phyloP scores from a whole-genome alignment of 495 filamentous ascomycete genomes.

The Immersiella caudata region DNA sequence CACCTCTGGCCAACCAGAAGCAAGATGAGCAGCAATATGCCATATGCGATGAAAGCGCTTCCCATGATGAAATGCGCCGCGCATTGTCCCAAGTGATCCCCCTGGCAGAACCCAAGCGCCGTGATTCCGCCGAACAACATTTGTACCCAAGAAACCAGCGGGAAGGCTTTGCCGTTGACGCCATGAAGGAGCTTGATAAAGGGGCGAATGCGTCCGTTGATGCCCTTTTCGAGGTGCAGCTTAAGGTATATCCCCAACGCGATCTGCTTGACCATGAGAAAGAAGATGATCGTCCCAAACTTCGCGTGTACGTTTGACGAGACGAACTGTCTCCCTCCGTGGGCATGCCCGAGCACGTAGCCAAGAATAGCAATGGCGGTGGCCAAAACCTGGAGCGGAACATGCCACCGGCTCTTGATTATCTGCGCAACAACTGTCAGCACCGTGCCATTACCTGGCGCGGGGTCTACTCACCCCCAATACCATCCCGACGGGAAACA shows the following conservation, averaged over 20 bases:
- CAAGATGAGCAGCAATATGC: constrained; percentile 81
- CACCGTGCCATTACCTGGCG: constrained; percentile 58
- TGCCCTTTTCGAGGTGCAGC: constrained; percentile 80
- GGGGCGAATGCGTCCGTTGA: constrained; percentile 76
- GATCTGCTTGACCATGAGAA: constrained; percentile 75
- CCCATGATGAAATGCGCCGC: constrained; percentile 99
- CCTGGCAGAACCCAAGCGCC: constrained; percentile 89
- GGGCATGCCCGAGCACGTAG: constrained; percentile 88
- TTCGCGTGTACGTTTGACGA: constrained; percentile 75
- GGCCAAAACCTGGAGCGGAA: constrained; percentile 79
- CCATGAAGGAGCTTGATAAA: constrained; percentile 74
- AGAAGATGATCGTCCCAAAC: constrained; percentile 78
- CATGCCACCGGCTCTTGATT: constrained; percentile 88
- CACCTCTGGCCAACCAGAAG: constrained; percentile 86
- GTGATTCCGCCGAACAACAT: constrained; percentile 98
- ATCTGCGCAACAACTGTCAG: constrained; percentile 58
- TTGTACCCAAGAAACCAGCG: constrained; percentile 86
- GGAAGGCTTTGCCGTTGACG: constrained; percentile 82
- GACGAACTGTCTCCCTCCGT: constrained; percentile 85
- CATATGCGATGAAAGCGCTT: constrained; percentile 92
- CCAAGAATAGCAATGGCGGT: constrained; percentile 76
- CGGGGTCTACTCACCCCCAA: constrained; percentile 4
- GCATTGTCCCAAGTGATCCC: constrained; percentile 90
- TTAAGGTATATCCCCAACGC: constrained; percentile 84
- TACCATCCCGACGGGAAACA: constrained; percentile 96